phyloP scores from a whole-genome alignment of 768 basidiomycete species.

The Trametes coccinea region DNA sequence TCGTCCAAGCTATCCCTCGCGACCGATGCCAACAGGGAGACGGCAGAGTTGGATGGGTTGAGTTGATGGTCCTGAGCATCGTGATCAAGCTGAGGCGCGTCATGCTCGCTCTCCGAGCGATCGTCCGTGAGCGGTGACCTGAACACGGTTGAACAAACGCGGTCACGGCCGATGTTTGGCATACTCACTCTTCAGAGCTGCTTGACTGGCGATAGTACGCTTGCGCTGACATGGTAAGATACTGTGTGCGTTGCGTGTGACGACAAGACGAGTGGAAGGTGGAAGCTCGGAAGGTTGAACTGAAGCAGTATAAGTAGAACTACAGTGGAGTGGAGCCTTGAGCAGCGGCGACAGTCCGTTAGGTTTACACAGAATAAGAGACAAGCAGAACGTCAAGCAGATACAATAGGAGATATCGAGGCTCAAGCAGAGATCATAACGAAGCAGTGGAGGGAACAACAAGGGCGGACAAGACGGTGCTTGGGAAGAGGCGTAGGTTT shows the following conservation, averaged over 20 bases:
- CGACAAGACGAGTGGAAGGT: background rate
- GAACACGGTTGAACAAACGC: background rate
- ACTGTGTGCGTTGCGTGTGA: background rate
- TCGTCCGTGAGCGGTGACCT: slow-evolving; percentile 20
- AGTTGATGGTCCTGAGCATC: slow-evolving; percentile 3
- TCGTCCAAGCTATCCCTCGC: slow-evolving; percentile 16
- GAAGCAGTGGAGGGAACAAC: background rate
- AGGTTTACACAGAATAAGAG: background rate
- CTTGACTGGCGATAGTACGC: slow-evolving; percentile 11
- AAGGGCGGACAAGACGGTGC: background rate
- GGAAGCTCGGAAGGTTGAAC: background rate
- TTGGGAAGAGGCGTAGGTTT: slow-evolving; percentile 13
- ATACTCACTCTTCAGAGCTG: slow-evolving; percentile 21
- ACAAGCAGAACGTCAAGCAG: background rate
- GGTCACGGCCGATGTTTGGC: background rate
- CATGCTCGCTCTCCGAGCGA: slow-evolving; percentile 18
- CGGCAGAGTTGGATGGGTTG: slow-evolving; percentile 17
- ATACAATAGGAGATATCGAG: slow-evolving; percentile 19
- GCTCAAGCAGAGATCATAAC: slow-evolving; percentile 9
- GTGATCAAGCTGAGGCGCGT: background rate
- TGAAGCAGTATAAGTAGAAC: background rate
- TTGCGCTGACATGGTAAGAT: slow-evolving; percentile 7
- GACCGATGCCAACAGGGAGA: slow-evolving; percentile 12
- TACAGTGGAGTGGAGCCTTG: slow-evolving; percentile 3
- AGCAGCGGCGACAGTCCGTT: slow-evolving; percentile 1